These are phyloP conservation scores for Mycena haematopus DNA, from an alignment of 768 basidiomycete genomes.

Conservation along the genomic window DNA sequence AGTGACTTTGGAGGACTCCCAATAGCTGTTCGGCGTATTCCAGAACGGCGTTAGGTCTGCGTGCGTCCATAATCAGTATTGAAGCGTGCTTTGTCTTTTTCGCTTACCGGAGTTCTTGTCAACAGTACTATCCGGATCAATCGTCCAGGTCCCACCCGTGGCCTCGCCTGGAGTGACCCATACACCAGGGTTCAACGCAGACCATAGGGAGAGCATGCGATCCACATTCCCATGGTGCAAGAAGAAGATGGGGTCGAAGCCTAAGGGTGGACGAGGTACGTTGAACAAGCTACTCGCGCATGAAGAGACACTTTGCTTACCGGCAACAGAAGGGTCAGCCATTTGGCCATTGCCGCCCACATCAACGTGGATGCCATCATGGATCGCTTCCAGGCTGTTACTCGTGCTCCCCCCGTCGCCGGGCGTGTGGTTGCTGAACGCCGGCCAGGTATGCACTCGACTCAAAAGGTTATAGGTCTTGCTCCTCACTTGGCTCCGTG, in stretches of 20 bases:
- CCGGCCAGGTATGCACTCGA: constrained; percentile 47
- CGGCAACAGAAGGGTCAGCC: constrained; percentile 47
- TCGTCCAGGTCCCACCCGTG: constrained; percentile 40
- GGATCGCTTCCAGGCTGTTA: constrained; percentile 58
- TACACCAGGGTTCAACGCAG: constrained; percentile 48
- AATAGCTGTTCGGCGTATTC: constrained; percentile 44
- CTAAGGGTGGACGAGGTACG: constrained; percentile 31
- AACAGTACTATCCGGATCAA: constrained; percentile 35
- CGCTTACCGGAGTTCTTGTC: constrained; percentile 38
- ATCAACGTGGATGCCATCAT: constrained; percentile 54
- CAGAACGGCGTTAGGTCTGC: constrained; percentile 57
- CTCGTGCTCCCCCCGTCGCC: constrained; percentile 45
- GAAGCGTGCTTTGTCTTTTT: background rate
- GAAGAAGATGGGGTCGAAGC: constrained; percentile 61
- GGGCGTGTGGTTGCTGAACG: constrained; percentile 53
- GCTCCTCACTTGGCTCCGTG: constrained; percentile 35
- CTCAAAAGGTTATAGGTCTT: constrained; percentile 48
- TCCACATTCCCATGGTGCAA: constrained; percentile 62
- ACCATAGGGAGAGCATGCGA: constrained; percentile 56
- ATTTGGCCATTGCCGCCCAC: constrained; percentile 53
- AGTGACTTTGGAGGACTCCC: constrained; percentile 42
- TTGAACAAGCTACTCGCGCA: background rate
- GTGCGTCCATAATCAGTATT: background rate
- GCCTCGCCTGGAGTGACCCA: constrained; percentile 44
- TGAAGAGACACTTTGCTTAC: constrained; percentile 32